These are phyloP conservation scores for Annulohypoxylon nitens DNA, from an alignment of 495 filamentous ascomycete species.

Conservation along the genomic window DNA sequence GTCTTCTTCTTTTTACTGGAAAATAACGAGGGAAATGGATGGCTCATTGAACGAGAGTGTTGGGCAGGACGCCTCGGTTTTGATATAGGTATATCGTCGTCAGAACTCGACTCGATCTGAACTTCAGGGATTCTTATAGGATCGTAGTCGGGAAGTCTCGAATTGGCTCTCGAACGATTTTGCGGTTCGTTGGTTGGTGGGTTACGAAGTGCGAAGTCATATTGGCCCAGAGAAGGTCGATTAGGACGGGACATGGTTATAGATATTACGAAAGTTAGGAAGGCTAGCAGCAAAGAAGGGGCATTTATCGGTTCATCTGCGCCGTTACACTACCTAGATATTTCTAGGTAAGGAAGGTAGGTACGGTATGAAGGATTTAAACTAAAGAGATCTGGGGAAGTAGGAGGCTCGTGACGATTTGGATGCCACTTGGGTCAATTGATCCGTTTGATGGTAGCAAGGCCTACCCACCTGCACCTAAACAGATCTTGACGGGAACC, in stretches of 20 bases:
- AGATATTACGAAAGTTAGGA: slow-evolving; percentile 18
- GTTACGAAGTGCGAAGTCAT: slow-evolving; percentile 49
- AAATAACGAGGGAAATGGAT: slow-evolving; percentile 78
- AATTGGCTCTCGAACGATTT: slow-evolving; percentile 47
- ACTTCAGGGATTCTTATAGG: slow-evolving; percentile 30
- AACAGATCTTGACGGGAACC: slow-evolving; percentile 12
- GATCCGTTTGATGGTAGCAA: slow-evolving; percentile 17
- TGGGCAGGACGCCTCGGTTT: slow-evolving; percentile 50
- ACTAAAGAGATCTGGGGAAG: slow-evolving; percentile 21
- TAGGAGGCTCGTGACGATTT: slow-evolving; percentile 19
- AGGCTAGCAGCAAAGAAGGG: slow-evolving; percentile 29
- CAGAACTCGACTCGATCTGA: slow-evolving; percentile 58
- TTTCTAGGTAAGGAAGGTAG: slow-evolving; percentile 24
- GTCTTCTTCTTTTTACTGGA: slow-evolving; percentile 67
- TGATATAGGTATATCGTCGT: slow-evolving; percentile 55
- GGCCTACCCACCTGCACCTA: slow-evolving; percentile 27
- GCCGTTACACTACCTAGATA: slow-evolving; percentile 18
- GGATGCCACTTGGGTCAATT: not conserved
- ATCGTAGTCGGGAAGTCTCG: slow-evolving; percentile 40
- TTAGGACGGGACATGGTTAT: slow-evolving; percentile 46
- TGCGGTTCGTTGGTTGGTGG: slow-evolving; percentile 32
- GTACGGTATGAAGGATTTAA: not conserved
- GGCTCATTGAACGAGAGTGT: slow-evolving; percentile 80
- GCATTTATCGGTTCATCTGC: slow-evolving; percentile 34
- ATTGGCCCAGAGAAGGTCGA: slow-evolving; percentile 47